phyloP scores from a whole-genome alignment of 2,329 filamentous ascomycete genomes.

The Xylariales sp. region DNA sequence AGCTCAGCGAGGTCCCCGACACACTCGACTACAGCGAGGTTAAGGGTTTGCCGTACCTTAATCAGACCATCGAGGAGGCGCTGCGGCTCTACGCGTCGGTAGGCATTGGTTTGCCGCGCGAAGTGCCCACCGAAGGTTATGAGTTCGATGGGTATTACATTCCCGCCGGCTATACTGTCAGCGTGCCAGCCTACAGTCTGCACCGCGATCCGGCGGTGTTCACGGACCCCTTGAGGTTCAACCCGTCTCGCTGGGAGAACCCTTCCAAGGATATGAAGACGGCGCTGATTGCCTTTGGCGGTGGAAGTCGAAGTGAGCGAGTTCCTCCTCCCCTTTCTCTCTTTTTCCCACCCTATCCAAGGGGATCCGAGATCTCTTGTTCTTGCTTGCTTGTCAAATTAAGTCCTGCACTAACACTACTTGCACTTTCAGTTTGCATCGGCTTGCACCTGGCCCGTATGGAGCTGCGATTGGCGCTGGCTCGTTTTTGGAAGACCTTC shows the following conservation, averaged over 20 bases:
- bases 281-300: conserved; percentile 47
- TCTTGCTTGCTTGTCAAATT: no score
- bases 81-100: conserved; percentile 38
- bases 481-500: conserved; percentile 40
- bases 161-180: conserved; percentile 32
- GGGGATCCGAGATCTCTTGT: no score
- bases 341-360: no score
- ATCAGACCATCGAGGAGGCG: conserved; percentile 38
- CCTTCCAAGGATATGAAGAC: conserved; percentile 35
- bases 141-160: conserved; percentile 33
- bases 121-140: conserved; percentile 33
- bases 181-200: conserved; percentile 41
- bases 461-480: conserved; percentile 44
- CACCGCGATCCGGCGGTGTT: conserved; percentile 39
- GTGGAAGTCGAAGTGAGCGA: conserved; percentile 24
- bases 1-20: conserved; percentile 27
- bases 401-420: no score
- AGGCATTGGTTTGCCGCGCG: conserved; percentile 33
- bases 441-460: conserved; percentile 51
- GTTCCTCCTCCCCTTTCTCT: no score
- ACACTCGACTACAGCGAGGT: conserved; percentile 27
- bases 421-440: conserved; percentile 45
- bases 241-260: conserved; percentile 33
- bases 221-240: conserved; percentile 28
- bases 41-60: conserved; percentile 32